Evolutionary conservation across 78 protist genomes (phyloP).

Genomic region (Capsaspora owczarzaki): DNA sequence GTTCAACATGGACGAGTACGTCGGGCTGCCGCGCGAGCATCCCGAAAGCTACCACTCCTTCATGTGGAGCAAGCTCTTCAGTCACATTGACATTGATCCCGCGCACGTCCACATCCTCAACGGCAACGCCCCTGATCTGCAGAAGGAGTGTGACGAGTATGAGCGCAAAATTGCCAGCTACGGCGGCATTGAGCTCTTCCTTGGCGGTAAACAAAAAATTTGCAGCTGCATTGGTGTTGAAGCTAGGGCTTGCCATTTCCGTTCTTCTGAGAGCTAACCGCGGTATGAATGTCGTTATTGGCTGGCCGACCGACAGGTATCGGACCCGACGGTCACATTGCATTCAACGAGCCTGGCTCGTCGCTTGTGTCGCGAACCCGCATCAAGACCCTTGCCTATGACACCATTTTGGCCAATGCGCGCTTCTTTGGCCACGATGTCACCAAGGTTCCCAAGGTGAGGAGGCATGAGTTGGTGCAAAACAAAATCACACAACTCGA

Average conservation of each 20-base stretch:
- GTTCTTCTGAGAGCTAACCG: not conserved
- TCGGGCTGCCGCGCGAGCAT: conserved; percentile 48
- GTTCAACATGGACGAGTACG: conserved; percentile 89
- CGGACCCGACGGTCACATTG: conserved; percentile 88
- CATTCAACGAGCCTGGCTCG: conserved; percentile 89
- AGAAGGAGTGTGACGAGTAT: conserved; percentile 45
- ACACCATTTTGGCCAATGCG: conserved; percentile 66
- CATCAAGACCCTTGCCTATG: conserved; percentile 60
- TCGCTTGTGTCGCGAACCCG: conserved; percentile 63
- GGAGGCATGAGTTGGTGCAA: too few relatives aligned
- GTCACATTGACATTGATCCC: conserved; percentile 67
- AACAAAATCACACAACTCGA: too few relatives aligned
- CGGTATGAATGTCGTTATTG: not conserved
- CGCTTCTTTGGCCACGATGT: conserved; percentile 72
- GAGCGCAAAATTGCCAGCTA: conserved; percentile 42
- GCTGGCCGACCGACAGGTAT: conserved; percentile 19
- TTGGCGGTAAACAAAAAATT: conserved; percentile 51
- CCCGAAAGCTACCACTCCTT: conserved; percentile 75
- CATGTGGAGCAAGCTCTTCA: conserved; percentile 62
- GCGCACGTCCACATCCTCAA: conserved; percentile 61
- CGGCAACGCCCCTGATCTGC: conserved; percentile 55
- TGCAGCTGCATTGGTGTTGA: not conserved
- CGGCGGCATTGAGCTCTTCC: conserved; percentile 77
- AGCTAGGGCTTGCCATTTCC: not conserved
- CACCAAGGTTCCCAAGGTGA: conserved; percentile 31